Evolutionary conservation across 768 basidiomycete genomes (phyloP).

Genomic region (Tephrocybe sp.): DNA sequence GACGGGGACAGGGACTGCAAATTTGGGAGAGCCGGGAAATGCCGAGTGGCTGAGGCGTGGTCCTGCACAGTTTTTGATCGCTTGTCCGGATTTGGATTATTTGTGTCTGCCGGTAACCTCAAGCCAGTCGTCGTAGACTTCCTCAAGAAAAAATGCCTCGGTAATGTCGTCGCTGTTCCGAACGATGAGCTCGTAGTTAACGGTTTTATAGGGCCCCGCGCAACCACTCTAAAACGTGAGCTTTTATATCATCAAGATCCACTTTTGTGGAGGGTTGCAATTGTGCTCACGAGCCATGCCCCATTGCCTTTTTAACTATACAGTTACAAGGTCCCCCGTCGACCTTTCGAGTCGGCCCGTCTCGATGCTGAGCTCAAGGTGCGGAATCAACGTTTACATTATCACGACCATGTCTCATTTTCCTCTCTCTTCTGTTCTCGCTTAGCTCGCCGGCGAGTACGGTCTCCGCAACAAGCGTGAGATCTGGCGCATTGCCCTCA

Average conservation of each 20-base stretch:
- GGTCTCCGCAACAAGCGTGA: constrained; percentile 99
- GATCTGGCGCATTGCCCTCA: constrained; percentile 99
- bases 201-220: constrained; percentile 68
- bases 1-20: constrained; percentile 22
- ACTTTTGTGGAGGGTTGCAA: constrained; percentile 65
- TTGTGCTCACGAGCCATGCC: constrained; percentile 70
- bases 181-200: constrained; percentile 28
- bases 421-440: background rate
- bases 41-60: constrained; percentile 58
- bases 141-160: constrained; percentile 82
- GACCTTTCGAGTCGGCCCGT: constrained; percentile 95
- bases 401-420: background rate
- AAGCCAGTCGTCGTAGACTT: constrained; percentile 38
- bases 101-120: constrained; percentile 22
- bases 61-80: constrained; percentile 63
- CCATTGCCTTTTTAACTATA: constrained; percentile 52
- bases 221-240: constrained; percentile 95
- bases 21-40: constrained; percentile 40
- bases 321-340: constrained; percentile 98
- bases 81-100: constrained; percentile 37
- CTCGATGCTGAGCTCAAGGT: constrained; percentile 99
- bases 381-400: constrained; percentile 13
- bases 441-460: constrained; percentile 98
- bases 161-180: constrained; percentile 43
- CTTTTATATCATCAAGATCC: constrained; percentile 59